Percentiles rank a stretch among this genome's conserved stretches.
These are phyloP conservation scores for Dactylonectria macrodidyma DNA, from an alignment of 2,329 filamentous ascomycete species.

Conservation along the genomic window DNA sequence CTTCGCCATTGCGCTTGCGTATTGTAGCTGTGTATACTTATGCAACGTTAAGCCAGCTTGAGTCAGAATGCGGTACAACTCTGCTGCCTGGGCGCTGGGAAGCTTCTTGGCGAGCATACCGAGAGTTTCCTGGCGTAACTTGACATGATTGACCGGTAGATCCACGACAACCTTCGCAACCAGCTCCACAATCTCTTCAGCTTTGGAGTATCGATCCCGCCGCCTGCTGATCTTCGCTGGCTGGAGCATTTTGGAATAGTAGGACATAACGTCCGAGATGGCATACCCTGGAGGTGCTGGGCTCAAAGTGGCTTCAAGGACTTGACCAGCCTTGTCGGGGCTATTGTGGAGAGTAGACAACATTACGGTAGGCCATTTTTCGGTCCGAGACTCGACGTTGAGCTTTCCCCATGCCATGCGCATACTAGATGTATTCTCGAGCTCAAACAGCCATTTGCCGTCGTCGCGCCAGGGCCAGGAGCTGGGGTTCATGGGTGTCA, in stretches of 20 bases:
- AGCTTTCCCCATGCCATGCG: slow-evolving; percentile 51
- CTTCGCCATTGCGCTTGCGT: slow-evolving; percentile 63
- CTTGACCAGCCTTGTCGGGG: slow-evolving; percentile 50
- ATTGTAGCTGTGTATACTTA: slow-evolving; percentile 62
- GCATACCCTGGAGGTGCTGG: slow-evolving; percentile 56
- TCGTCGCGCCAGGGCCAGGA: slow-evolving; percentile 47
- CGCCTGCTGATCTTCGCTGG: slow-evolving; percentile 33
- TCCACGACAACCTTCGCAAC: slow-evolving; percentile 50
- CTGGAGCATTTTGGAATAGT: slow-evolving; percentile 46
- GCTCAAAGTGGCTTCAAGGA: slow-evolving; percentile 57
- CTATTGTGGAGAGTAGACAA: slow-evolving; percentile 52
- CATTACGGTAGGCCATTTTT: slow-evolving; percentile 54
- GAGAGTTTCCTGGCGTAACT: slow-evolving; percentile 57
- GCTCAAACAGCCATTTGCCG: slow-evolving; percentile 50
- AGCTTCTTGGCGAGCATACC: slow-evolving; percentile 51
- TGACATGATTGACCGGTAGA: slow-evolving; percentile 49
- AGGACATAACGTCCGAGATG: slow-evolving; percentile 54
- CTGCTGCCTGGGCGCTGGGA: slow-evolving; percentile 48
- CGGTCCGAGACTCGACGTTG: slow-evolving; percentile 43
- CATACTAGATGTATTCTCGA: slow-evolving; percentile 51
- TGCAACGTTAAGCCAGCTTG: slow-evolving; percentile 52
- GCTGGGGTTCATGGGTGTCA: slow-evolving; percentile 30
- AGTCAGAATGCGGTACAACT: slow-evolving; percentile 56
- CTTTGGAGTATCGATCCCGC: slow-evolving; percentile 44
- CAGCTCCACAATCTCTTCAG: slow-evolving; percentile 50